Conservation (phyloP, 1,139 yeast genomes). For the Komagataea norvegica region DNA sequence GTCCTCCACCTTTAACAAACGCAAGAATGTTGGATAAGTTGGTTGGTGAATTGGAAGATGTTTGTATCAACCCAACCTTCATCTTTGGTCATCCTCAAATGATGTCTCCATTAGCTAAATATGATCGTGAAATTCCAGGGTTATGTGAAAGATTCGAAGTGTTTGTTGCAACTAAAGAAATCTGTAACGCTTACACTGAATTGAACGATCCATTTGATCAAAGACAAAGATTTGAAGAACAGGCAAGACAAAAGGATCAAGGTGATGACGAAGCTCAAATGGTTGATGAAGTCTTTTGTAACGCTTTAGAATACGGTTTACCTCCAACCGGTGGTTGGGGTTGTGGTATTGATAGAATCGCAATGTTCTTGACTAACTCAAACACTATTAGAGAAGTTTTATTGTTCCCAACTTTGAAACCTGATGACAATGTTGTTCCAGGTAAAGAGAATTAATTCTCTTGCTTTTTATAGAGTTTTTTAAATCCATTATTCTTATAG, state of each 20-base stretch:
- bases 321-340: slow-evolving; percentile 99
- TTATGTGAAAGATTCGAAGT: slow-evolving; percentile 98
- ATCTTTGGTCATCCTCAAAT: slow-evolving; percentile 98
- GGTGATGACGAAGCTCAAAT: slow-evolving; percentile 99
- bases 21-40: slow-evolving; percentile 98
- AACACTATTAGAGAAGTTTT: slow-evolving; percentile 97
- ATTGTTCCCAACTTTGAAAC: slow-evolving; percentile 97
- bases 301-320: slow-evolving; percentile 95
- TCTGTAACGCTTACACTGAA: slow-evolving; percentile 97
- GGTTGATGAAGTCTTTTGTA: slow-evolving; percentile 94
- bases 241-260: slow-evolving; percentile 96
- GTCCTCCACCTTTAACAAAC: slow-evolving; percentile 95
- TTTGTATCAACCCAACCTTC: slow-evolving; percentile 94
- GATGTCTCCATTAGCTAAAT: slow-evolving; percentile 99
- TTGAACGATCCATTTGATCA: slow-evolving; percentile 98
- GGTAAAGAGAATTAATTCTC: slow-evolving; percentile 9
- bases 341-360: slow-evolving; percentile 96
- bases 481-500: too few relatives aligned
- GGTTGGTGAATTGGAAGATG: slow-evolving; percentile 92
- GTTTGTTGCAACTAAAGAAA: slow-evolving; percentile 97
- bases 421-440: slow-evolving; percentile 47
- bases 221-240: slow-evolving; percentile 96
- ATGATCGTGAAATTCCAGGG: slow-evolving; percentile 88
- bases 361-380: slow-evolving; percentile 96
- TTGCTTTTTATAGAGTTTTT: too few relatives aligned